phyloP scores from a whole-genome alignment of 345 rosid species.

The Eucalyptus coolabah region DNA sequence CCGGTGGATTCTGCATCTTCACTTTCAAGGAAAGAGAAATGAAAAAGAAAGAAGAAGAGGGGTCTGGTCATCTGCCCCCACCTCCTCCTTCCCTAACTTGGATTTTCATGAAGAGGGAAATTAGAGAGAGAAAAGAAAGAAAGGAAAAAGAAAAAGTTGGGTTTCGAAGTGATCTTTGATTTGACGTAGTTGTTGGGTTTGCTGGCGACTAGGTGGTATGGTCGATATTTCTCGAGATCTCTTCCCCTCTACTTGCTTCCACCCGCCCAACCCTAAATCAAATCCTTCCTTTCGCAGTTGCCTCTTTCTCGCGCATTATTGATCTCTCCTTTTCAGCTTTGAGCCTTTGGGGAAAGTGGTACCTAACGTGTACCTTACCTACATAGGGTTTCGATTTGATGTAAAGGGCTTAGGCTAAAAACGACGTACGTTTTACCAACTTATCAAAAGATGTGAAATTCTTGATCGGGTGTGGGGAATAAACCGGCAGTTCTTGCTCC shows the following conservation, averaged over 20 bases:
- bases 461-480: neutral
- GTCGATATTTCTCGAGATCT: neutral
- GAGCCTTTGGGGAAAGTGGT: neutral
- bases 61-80: neutral
- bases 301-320: neutral
- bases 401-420: neutral
- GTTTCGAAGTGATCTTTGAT: slow-evolving; percentile 25
- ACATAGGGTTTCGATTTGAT: neutral
- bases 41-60: neutral
- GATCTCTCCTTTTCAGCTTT: neutral
- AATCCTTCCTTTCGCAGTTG: neutral
- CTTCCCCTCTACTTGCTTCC: neutral
- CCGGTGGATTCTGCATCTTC: neutral
- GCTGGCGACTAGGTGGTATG: slow-evolving; percentile 4
- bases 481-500: neutral
- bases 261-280: neutral
- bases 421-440: neutral
- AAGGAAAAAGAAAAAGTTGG: neutral
- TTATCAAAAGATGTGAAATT: neutral
- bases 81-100: neutral
- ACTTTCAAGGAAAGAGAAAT: neutral
- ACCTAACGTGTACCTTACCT: neutral
- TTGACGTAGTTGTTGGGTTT: slow-evolving; percentile 15
- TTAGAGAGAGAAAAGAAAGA: neutral
- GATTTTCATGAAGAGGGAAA: neutral